Percentiles rank a stretch among this genome's conserved stretches.
These are phyloP conservation scores for Ambrosiella cleistominuta DNA, from an alignment of 2,329 filamentous ascomycete genomes.

Conservation along the genomic window DNA sequence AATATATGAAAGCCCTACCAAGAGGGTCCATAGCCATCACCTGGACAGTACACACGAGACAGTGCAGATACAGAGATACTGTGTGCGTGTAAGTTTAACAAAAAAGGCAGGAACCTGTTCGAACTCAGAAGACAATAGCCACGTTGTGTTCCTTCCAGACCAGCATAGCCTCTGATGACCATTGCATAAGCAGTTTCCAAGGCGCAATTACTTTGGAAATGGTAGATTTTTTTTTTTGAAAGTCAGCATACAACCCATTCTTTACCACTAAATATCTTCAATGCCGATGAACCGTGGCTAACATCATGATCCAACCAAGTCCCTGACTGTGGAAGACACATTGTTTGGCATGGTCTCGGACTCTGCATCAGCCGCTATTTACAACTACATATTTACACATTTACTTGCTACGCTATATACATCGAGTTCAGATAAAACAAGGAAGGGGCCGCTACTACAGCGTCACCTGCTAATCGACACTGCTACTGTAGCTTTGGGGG, in stretches of 20 bases:
- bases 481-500: background rate
- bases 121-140: background rate
- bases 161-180: background rate
- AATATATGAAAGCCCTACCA: background rate
- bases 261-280: too few relatives aligned
- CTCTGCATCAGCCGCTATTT: background rate
- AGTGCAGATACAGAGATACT: background rate
- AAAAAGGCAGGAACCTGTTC: constrained; percentile 1
- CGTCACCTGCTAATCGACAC: background rate
- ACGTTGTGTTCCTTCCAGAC: background rate
- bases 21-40: background rate
- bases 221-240: too few relatives aligned
- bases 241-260: too few relatives aligned
- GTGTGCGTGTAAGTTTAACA: background rate
- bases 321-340: too few relatives aligned
- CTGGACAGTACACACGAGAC: background rate
- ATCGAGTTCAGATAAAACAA: constrained; percentile 1
- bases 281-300: too few relatives aligned
- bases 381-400: background rate
- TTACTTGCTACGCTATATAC: background rate
- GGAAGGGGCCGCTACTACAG: background rate
- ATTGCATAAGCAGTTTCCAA: too few relatives aligned
- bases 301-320: too few relatives aligned
- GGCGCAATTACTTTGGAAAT: too few relatives aligned
- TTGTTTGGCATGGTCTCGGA: background rate